Conservation (phyloP, 2,329 filamentous ascomycete species). For the Pleurostoma richardsiae region DNA sequence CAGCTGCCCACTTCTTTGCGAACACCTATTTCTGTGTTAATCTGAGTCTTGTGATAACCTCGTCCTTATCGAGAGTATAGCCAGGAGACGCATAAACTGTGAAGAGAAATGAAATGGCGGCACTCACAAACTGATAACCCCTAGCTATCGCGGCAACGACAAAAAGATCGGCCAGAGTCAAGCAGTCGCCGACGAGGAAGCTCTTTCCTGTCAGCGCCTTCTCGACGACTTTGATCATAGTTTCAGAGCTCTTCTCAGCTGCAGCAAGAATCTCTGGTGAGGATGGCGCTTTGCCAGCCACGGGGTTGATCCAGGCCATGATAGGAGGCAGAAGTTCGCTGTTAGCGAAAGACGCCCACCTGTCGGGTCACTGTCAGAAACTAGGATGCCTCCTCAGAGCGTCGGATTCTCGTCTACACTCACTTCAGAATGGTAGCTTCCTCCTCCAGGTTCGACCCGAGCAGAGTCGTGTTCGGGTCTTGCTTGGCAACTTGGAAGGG, state of each 20-base stretch:
- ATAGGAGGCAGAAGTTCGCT: constrained; percentile 14
- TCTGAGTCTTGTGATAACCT: no score
- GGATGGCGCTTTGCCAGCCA: constrained; percentile 10
- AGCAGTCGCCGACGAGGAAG: constrained; percentile 10
- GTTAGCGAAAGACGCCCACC: constrained; percentile 14
- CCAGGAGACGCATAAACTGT: no score
- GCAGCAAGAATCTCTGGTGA: constrained; percentile 10
- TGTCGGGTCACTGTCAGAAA: no score
- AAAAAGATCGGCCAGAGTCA: constrained; percentile 14
- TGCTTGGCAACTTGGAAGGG: constrained; percentile 12
- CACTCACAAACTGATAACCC: constrained; percentile 13
- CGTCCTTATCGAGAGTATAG: no score
- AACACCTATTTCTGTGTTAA: constrained; percentile 7
- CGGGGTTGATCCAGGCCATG: constrained; percentile 15
- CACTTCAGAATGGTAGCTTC: constrained; percentile 10
- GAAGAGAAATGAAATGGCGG: no score
- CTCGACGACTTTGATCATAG: constrained; percentile 10
- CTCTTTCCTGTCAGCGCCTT: constrained; percentile 10
- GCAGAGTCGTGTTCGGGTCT: constrained; percentile 11
- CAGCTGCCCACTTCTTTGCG: constrained; percentile 11
- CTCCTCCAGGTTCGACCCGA: constrained; percentile 10
- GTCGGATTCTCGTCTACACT: no score
- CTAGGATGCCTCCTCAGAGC: no score
- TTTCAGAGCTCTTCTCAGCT: constrained; percentile 9
- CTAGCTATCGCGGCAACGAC: constrained; percentile 12